Evolutionary conservation across 768 basidiomycete species (phyloP), one percentile per base, ranked within the genome.

Genomic region (Lenzites betulinus): DNA sequence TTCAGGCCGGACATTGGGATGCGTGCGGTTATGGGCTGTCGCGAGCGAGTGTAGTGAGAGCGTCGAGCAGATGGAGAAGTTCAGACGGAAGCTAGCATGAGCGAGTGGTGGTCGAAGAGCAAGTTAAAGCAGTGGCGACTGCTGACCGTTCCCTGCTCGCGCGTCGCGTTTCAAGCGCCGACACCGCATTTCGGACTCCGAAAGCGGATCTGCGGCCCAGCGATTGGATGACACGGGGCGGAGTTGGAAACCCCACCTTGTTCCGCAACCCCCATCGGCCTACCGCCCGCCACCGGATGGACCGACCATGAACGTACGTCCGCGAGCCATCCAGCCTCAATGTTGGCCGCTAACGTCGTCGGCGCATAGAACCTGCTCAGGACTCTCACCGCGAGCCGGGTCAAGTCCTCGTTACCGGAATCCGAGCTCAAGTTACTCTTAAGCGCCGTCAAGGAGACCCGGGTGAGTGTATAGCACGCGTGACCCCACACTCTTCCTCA

Each of bases 401-500:
- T 86, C 69, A 87, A 84, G 74, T 75, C 84, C 62, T 75, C 77
- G 52, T 74, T 81, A 52, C 79, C 82, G 50, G 83, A 87, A 65
- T 78, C 82, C 58, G 92, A 94, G 77, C 86, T 97, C 66, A 88
- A 86, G 71, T 81, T 89, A 63, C 82, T 97, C 47, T 78, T 97
- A 66, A 86, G 84, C 64, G 85, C 89, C 68, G 92, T 96, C 69
- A 94, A 91, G 81, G 91, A 93, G 69, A 85, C 83, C 69, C 86
- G 93, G 77, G 95, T 95, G 76, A 74, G 92, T 83, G 53, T 20
- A 60, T 60, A 54, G 51, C 70, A 58, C 62, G 50, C 63, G 54
- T 62, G 43, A 25, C 64, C 59, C 56, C 38, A 18, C 51, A 20
- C 23, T 25, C 20, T 13, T 38, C 9, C 58, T 64, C 12, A 60